Base-by-base conservation (phyloP, 371 early-diverging fungal genomes). In the Haplosporangium sp. region DNA sequence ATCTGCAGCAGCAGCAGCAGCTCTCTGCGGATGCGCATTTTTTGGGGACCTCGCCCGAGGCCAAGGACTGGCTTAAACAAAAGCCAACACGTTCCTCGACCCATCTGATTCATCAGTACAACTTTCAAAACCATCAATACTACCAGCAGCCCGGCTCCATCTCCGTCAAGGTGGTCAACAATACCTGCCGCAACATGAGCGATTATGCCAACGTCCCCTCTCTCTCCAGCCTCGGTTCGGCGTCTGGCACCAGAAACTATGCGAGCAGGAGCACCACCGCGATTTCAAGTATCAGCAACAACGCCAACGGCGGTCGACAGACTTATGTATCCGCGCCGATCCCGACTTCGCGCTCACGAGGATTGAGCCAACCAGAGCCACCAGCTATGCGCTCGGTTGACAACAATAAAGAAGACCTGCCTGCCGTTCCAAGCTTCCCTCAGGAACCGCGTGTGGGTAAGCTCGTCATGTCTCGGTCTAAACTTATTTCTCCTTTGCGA, bases 31-130 rank as follows among this genome's bases (percentile, higher is more conserved):
- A 76, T 50, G 52, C 41, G 14, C 64, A 53, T 18, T 65, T 71
- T 12, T 29, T 74, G 20, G 79, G 79, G 7, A 71, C 79, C 16
- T 77, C 79, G 7, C 79, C 79, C 37, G 79, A 77, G 51, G 79
- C 69, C 52, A 71, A 64, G 65, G 79, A 77, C 61, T 77, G 79
- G 79, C 64, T 77, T 6, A 59, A 59, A 55, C 79, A 77, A 55
- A 77, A 77, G 40, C 79, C 79, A 23, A 77, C 65, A 5, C 67
- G 79, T 7, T 77, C 79, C 5, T 67, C 72, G 23, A 66, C 66
- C 7, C 79, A 77, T 57, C 55, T 77, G 68, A 71, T 77, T 21
- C 79, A 77, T 55, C 71, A 71, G 58, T 77, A 77, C 51, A 77
- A 77, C 68, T 77, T 71, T 45, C 71, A 71, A 14, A 59, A 23